phyloP scores from a whole-genome alignment of 129 eudicot species.

The Deinandra increscens region DNA sequence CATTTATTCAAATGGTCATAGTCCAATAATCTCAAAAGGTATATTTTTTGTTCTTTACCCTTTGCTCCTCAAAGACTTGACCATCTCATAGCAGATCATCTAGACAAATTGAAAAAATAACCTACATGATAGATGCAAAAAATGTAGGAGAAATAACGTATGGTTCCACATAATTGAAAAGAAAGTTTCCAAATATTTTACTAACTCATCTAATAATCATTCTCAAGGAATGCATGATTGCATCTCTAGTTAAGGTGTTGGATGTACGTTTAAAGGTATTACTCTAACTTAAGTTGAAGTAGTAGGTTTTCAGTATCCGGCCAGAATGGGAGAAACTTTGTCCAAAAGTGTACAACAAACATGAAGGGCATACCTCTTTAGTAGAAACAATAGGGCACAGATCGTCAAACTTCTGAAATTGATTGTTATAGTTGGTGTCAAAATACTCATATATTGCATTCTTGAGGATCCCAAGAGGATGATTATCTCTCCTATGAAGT shows the following conservation, averaged over 20 bases:
- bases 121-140: neutral
- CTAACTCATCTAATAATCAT: neutral
- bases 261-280: neutral
- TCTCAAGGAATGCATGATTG: neutral
- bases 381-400: conserved; percentile 87
- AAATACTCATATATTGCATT: conserved; percentile 79
- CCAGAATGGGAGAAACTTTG: neutral
- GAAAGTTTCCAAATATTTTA: neutral
- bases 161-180: neutral
- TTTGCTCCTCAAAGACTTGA: neutral
- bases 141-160: neutral
- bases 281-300: neutral
- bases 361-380: conserved; percentile 51
- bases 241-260: neutral
- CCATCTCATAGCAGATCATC: neutral
- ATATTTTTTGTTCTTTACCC: neutral
- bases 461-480: conserved; percentile 77
- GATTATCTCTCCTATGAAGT: conserved; percentile 71
- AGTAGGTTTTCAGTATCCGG: neutral
- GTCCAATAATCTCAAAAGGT: neutral
- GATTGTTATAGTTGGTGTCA: conserved; percentile 63
- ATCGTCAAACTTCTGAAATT: conserved; percentile 81
- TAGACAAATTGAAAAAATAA: neutral
- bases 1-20: neutral
- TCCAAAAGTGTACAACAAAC: neutral